phyloP scores from a whole-genome alignment of 2,329 filamentous ascomycete genomes.

The Aureobasidium namibiae region DNA sequence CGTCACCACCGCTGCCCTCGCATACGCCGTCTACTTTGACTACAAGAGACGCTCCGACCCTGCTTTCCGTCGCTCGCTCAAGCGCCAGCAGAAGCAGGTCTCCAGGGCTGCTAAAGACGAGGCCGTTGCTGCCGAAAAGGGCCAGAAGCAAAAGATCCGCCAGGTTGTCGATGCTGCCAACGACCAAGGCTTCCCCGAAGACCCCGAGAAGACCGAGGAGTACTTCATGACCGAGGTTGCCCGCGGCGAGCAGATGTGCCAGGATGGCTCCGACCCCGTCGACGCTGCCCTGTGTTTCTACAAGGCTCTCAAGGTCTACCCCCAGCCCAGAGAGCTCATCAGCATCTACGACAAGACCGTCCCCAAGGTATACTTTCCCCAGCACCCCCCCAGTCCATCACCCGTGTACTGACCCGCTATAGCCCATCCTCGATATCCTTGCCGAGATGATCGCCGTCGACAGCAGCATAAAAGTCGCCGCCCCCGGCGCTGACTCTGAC shows the following conservation, averaged over 20 bases:
- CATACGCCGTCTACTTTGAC: slow-evolving; percentile 61
- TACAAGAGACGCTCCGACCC: slow-evolving; percentile 56
- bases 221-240: slow-evolving; percentile 97
- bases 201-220: slow-evolving; percentile 85
- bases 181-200: slow-evolving; percentile 82
- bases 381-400: not conserved
- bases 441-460: slow-evolving; percentile 98
- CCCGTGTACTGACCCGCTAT: slow-evolving; percentile 5
- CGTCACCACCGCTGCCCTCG: slow-evolving; percentile 50
- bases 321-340: slow-evolving; percentile 84
- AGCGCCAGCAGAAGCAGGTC: slow-evolving; percentile 67
- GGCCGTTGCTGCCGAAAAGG: slow-evolving; percentile 55
- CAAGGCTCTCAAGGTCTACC: slow-evolving; percentile 97
- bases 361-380: slow-evolving; percentile 59
- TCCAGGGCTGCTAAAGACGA: slow-evolving; percentile 64
- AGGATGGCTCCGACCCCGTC: slow-evolving; percentile 63
- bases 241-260: slow-evolving; percentile 72
- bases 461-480: slow-evolving; percentile 46
- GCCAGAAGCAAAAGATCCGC: slow-evolving; percentile 68
- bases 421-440: slow-evolving; percentile 90
- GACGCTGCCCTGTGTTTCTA: slow-evolving; percentile 95
- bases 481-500: too few species aligned
- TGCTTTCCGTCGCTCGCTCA: slow-evolving; percentile 54
- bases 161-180: slow-evolving; percentile 69
- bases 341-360: slow-evolving; percentile 98